phyloP scores from a whole-genome alignment of 164 flowering plant species.

The Tinospora cordifolia region DNA sequence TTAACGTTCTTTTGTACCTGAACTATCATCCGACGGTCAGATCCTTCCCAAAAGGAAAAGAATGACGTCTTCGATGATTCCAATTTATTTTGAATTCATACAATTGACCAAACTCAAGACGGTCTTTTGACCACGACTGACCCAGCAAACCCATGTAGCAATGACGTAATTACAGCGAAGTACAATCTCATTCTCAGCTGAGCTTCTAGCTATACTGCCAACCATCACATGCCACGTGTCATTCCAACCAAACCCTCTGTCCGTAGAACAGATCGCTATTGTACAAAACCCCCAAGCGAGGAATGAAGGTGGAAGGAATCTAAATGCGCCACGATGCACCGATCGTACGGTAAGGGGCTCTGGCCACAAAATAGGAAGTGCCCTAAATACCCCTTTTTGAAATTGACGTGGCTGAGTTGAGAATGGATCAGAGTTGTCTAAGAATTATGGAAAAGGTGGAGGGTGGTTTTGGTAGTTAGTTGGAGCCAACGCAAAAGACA shows the following conservation, averaged over 20 bases:
- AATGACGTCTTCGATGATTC: not conserved
- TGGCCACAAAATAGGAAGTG: not conserved
- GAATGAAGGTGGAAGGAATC: conserved; percentile 4
- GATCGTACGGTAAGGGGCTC: not conserved
- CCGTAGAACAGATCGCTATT: not conserved
- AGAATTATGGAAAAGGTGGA: not conserved
- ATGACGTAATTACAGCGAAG: too few relatives aligned
- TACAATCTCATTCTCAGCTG: too few relatives aligned
- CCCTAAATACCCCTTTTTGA: not conserved
- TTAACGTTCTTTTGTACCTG: too few relatives aligned
- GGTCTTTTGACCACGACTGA: too few relatives aligned
- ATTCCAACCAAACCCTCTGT: not conserved
- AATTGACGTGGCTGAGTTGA: too few relatives aligned
- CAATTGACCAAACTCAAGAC: not conserved
- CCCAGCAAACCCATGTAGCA: too few relatives aligned
- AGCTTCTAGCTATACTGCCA: too few relatives aligned
- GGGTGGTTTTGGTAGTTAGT: conserved; percentile 7
- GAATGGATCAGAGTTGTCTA: not conserved
- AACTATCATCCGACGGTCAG: not conserved
- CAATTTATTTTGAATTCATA: not conserved
- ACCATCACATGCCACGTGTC: not conserved
- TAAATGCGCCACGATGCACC: not conserved
- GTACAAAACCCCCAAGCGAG: conserved; percentile 2
- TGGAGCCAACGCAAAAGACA: conserved; percentile 30
- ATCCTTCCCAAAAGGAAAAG: not conserved